Conservation (phyloP, 805 yeast genomes). For the Saccharomycopsis microspora region DNA sequence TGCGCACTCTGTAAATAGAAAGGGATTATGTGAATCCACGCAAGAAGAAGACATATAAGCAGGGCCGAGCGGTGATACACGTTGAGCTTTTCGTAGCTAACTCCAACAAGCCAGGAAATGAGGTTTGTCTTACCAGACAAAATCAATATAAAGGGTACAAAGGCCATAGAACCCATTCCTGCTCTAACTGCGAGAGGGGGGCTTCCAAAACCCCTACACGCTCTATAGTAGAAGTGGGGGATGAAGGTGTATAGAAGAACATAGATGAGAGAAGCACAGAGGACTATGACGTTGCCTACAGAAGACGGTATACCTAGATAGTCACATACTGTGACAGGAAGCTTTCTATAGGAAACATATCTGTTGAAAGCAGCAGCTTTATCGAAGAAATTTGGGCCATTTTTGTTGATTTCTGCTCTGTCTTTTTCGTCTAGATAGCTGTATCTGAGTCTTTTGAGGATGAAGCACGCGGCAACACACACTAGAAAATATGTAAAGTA, state of each 20-base stretch:
- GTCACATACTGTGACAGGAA: conserved; percentile 24
- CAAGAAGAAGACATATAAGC: conserved; percentile 24
- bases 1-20: conserved; percentile 30
- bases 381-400: conserved; percentile 1
- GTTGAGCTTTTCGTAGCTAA: conserved; percentile 44
- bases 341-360: conserved; percentile 23
- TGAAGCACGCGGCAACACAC: not conserved
- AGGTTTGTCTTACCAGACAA: conserved; percentile 43
- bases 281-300: conserved; percentile 24
- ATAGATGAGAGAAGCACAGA: conserved; percentile 26
- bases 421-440: conserved; percentile 1
- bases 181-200: conserved; percentile 48
- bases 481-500: conserved; percentile 4
- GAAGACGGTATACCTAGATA: conserved; percentile 29
- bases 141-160: conserved; percentile 38
- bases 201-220: conserved; percentile 42
- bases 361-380: conserved; percentile 23
- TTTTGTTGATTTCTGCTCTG: not conserved
- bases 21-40: conserved; percentile 40
- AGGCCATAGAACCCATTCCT: conserved; percentile 38
- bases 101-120: conserved; percentile 37
- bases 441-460: conserved; percentile 1
- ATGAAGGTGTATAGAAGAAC: conserved; percentile 23
- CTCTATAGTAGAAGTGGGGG: conserved; percentile 42
- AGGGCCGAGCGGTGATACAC: conserved; percentile 39